Conservation (phyloP, 345 rosid genomes). For the Trapa incisa region DNA sequence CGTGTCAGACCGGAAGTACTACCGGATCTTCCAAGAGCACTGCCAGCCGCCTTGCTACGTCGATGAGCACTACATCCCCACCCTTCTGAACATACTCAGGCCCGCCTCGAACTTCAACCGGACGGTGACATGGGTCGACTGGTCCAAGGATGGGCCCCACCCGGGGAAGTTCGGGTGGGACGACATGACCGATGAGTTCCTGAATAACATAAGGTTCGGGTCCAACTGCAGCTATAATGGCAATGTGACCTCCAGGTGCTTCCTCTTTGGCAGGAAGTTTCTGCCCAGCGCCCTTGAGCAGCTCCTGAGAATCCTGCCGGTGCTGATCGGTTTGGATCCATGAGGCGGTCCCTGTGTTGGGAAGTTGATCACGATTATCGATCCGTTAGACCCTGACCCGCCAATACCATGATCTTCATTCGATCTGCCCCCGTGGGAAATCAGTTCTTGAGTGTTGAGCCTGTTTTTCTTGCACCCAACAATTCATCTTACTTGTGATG, state of each 20-base stretch:
- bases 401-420: too few species aligned
- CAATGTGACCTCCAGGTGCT: conserved; percentile 22
- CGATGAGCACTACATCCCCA: conserved; percentile 71
- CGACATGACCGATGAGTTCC: conserved; percentile 38
- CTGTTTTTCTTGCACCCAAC: too few species aligned
- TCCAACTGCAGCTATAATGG: conserved; percentile 39
- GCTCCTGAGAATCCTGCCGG: conserved; percentile 39
- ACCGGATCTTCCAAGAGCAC: conserved; percentile 23
- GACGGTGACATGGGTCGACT: conserved; percentile 57
- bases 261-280: conserved; percentile 60
- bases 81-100: conserved; percentile 28
- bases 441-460: too few species aligned
- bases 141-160: conserved; percentile 56
- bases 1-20: conserved; percentile 34
- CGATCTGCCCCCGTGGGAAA: too few species aligned
- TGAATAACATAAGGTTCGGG: conserved; percentile 27
- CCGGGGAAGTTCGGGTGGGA: conserved; percentile 37
- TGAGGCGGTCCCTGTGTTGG: neutral
- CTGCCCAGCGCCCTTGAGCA: conserved; percentile 35
- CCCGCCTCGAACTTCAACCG: conserved; percentile 31
- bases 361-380: neutral
- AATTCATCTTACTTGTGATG: too few species aligned
- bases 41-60: conserved; percentile 50
- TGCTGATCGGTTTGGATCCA: conserved; percentile 38
- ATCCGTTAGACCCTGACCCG: too few species aligned